phyloP scores from a whole-genome alignment of 257 asterid genomes.

The Salvia rosmarinus region DNA sequence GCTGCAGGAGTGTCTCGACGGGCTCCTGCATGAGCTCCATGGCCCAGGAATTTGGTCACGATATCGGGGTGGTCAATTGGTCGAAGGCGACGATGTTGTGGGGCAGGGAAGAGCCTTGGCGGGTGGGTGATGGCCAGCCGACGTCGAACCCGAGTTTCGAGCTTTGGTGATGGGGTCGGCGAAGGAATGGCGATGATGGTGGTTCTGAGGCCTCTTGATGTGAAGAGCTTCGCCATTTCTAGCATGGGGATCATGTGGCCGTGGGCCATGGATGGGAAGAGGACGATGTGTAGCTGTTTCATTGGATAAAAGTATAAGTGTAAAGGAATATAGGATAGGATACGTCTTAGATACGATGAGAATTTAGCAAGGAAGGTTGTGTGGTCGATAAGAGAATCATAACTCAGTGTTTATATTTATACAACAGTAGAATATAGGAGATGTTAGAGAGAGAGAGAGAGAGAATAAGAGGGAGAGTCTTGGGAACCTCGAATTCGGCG shows the following conservation, averaged over 20 bases:
- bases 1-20: conserved; percentile 41
- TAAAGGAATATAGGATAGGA: background rate
- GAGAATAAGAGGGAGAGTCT: no score
- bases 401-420: no score
- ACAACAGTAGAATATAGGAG: no score
- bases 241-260: conserved; percentile 65
- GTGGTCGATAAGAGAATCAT: background rate
- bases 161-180: conserved; percentile 29
- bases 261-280: conserved; percentile 55
- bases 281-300: conserved; percentile 44
- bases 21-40: conserved; percentile 41
- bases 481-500: no score
- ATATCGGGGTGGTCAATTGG: conserved; percentile 31
- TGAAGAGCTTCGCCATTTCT: conserved; percentile 65
- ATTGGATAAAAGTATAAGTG: background rate
- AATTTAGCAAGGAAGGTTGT: background rate
- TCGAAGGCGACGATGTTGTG: conserved; percentile 42
- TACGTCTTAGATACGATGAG: no score
- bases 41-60: conserved; percentile 38
- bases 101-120: conserved; percentile 50
- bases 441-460: no score
- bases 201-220: conserved; percentile 47
- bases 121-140: conserved; percentile 42
- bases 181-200: conserved; percentile 46
- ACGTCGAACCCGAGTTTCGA: conserved; percentile 41